Percentiles rank a stretch among this genome's conserved stretches.
Evolutionary conservation across 108 stramenopile genomes (phyloP).

Genomic region (Conticribra guillardii): DNA sequence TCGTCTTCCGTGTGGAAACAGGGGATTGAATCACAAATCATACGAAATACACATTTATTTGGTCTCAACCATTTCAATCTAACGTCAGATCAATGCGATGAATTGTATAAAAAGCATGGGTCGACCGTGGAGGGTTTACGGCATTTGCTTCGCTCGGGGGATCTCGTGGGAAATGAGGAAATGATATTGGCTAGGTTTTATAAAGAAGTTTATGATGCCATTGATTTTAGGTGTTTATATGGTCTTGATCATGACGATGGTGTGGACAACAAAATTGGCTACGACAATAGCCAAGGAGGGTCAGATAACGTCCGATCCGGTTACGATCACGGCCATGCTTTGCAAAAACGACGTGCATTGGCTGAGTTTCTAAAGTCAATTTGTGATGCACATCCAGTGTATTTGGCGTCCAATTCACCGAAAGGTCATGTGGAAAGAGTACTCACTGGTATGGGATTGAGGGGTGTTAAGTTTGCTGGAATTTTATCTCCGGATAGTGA

Average conservation of each 20-base stretch:
- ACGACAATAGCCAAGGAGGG: too few species aligned
- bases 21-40: conserved; percentile 82
- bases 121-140: conserved; percentile 86
- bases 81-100: conserved; percentile 62
- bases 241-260: neutral
- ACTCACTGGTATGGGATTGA: conserved; percentile 62
- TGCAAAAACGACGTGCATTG: conserved; percentile 32
- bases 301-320: conserved; percentile 57
- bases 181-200: conserved; percentile 61
- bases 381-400: conserved; percentile 39
- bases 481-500: conserved; percentile 73
- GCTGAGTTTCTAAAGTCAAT: conserved; percentile 34
- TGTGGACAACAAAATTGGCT: too few species aligned
- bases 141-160: conserved; percentile 48
- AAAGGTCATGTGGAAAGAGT: conserved; percentile 64
- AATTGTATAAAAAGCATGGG: conserved; percentile 67
- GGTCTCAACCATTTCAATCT: conserved; percentile 61
- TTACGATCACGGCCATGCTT: conserved; percentile 58
- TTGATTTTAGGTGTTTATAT: conserved; percentile 58
- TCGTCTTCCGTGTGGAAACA: conserved; percentile 4
- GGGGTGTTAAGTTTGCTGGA: conserved; percentile 32
- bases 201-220: conserved; percentile 59
- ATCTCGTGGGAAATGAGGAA: conserved; percentile 29
- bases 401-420: conserved; percentile 84
- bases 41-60: conserved; percentile 68